phyloP scores from a whole-genome alignment of 2,329 filamentous ascomycete genomes.

The Phaeophleospora eucalypticola region DNA sequence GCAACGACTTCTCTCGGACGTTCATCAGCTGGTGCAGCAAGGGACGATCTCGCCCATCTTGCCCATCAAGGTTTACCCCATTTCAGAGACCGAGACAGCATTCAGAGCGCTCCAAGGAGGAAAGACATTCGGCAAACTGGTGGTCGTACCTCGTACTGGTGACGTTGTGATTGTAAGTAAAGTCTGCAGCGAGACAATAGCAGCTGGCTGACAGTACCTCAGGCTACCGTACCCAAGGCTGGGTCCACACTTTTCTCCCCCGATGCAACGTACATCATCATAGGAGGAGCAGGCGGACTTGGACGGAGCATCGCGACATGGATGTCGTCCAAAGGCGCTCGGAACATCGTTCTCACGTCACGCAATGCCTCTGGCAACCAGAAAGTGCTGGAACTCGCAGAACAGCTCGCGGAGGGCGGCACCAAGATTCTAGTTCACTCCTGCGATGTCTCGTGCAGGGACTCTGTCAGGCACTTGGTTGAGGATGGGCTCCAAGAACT shows the following conservation, averaged over 20 bases:
- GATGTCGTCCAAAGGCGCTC: not conserved
- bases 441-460: not conserved
- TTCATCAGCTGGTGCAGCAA: not conserved
- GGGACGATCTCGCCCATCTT: not conserved
- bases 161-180: not conserved
- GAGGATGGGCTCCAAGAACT: not conserved
- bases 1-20: constrained; percentile 2
- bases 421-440: not conserved
- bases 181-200: not conserved
- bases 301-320: constrained; percentile 4
- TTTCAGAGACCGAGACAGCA: constrained; percentile 11
- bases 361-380: not conserved
- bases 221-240: no score
- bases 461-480: not conserved
- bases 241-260: not conserved
- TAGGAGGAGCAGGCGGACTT: constrained; percentile 5
- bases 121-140: constrained; percentile 2
- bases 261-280: constrained; percentile 6
- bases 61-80: not conserved
- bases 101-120: constrained; percentile 9
- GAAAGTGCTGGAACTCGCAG: not conserved
- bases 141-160: not conserved
- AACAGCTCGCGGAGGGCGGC: not conserved
- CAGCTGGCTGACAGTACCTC: no score
- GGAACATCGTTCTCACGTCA: not conserved